Evolutionary conservation across 2,329 filamentous ascomycete species (phyloP).

Genomic region (Fusarium brevicatenulatum): DNA sequence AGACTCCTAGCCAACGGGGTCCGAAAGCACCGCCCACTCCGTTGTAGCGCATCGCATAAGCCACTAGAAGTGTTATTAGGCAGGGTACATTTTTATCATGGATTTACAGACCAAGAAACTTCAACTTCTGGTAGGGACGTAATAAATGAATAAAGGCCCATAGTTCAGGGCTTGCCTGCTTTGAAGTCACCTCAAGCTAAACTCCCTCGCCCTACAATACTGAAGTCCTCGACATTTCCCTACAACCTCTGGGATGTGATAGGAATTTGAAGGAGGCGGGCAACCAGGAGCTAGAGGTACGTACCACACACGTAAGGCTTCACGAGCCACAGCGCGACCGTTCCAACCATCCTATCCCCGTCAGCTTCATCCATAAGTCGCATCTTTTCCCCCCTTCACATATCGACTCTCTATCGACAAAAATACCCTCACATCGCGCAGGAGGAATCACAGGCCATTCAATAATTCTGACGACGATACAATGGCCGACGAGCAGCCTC

Average conservation of each 20-base stretch:
- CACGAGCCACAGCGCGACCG: slow-evolving; percentile 32
- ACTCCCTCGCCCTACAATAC: not conserved
- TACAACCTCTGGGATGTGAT: not conserved
- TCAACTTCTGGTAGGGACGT: not conserved
- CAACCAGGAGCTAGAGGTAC: not conserved
- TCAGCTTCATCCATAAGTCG: slow-evolving; percentile 30
- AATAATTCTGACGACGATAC: slow-evolving; percentile 39
- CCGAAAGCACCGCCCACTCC: slow-evolving; percentile 1
- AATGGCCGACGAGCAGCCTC: slow-evolving; percentile 60
- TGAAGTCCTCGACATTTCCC: not conserved
- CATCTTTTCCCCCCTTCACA: slow-evolving; percentile 20
- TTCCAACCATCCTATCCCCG: slow-evolving; percentile 16
- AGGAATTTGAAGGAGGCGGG: not conserved
- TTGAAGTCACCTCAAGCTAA: not conserved
- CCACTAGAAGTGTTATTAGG: not conserved
- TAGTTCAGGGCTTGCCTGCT: not conserved
- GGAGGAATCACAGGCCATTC: not conserved
- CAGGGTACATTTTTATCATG: not conserved
- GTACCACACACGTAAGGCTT: slow-evolving; percentile 34
- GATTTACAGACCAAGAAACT: not conserved
- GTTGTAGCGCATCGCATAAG: not conserved
- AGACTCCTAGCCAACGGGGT: slow-evolving; percentile 2
- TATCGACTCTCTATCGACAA: slow-evolving; percentile 15
- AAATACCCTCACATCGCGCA: slow-evolving; percentile 26
- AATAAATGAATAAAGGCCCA: not conserved